These are phyloP conservation scores for Aethionema arabicum DNA, from an alignment of 345 rosid species.

Conservation along the genomic window DNA sequence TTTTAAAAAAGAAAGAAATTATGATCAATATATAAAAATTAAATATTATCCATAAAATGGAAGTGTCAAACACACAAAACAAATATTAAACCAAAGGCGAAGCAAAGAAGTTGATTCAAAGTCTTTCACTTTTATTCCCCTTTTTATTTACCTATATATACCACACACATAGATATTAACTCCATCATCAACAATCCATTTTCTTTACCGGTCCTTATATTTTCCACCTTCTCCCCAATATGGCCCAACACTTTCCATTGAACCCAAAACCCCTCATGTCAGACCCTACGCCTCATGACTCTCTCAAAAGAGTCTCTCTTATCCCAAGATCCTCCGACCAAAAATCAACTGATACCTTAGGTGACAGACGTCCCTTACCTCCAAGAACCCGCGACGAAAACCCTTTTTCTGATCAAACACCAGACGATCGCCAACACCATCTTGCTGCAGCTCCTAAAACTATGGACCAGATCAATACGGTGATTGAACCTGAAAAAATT, in stretches of 20 bases:
- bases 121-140: slow-evolving; percentile 6
- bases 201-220: slow-evolving; percentile 8
- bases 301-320: slow-evolving; percentile 40
- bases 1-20: background rate
- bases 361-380: slow-evolving; percentile 33
- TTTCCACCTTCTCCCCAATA: slow-evolving; percentile 15
- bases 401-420: slow-evolving; percentile 15
- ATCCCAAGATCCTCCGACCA: slow-evolving; percentile 40
- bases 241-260: slow-evolving; percentile 41
- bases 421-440: slow-evolving; percentile 17
- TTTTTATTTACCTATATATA: slow-evolving; percentile 23
- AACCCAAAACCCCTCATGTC: slow-evolving; percentile 28
- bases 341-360: slow-evolving; percentile 21
- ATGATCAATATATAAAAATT: background rate
- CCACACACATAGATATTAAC: background rate
- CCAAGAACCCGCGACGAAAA: slow-evolving; percentile 23
- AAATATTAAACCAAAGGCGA: slow-evolving; percentile 45
- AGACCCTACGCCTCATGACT: slow-evolving; percentile 18
- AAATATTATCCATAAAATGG: slow-evolving; percentile 3
- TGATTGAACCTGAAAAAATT: slow-evolving; percentile 28
- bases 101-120: slow-evolving; percentile 78
- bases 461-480: slow-evolving; percentile 8
- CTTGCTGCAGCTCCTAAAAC: slow-evolving; percentile 17
- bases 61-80: slow-evolving; percentile 33
- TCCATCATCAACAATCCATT: slow-evolving; percentile 11